Base-by-base conservation (phyloP, 2,329 filamentous ascomycete genomes). In the Phialemoniopsis sp. region DNA sequence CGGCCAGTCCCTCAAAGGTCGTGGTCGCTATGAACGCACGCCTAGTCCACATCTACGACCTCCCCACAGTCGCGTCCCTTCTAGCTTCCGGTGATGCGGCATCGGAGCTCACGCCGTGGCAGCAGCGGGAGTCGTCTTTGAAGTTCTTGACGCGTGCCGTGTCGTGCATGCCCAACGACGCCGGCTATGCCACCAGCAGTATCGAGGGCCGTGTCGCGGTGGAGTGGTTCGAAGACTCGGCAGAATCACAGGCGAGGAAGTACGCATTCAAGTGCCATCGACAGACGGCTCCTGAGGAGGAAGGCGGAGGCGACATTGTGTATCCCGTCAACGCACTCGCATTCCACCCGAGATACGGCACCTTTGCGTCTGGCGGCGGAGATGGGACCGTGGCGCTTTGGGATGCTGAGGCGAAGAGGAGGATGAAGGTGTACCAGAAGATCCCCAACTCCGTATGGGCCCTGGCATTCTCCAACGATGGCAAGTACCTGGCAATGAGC, bases 251-350 rank as follows among this genome's bases (percentile, higher is more conserved):
- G 66, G 85, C 87, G 30, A 80, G 90, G 49, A 97, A 96, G 63
- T 98, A 97, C 61, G 93, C 93, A 13, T 98, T 98, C 78, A 98
- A 98, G 64, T 98, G 93, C 64, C 93, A 98, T 64, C 80, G 93
- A 5, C 88, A 95, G 60, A 75, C 81, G 2, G 73, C 72, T 9
- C 64, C 78, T 3, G 75, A 82, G 31, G 73, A 74, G 9, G 76
- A 76, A 39, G 75, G 76, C 32, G 80, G 80, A 36, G 80, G 73
- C 21, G 90, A 95, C 54, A 76, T 95, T 5, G 88, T 96, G 4
- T 95, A 90, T 55, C 90, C 90, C 0, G 90, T 96, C 50, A 93
- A 96, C 57, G 85, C 89, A 3, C 74, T 96, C 8, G 81, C 87
- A 1, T 96, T 95, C 67, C 89, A 96, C 61, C 88, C 89, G 0